Base-by-base conservation (phyloP, 2,329 filamentous ascomycete species). In the Nigrospora oryzae region DNA sequence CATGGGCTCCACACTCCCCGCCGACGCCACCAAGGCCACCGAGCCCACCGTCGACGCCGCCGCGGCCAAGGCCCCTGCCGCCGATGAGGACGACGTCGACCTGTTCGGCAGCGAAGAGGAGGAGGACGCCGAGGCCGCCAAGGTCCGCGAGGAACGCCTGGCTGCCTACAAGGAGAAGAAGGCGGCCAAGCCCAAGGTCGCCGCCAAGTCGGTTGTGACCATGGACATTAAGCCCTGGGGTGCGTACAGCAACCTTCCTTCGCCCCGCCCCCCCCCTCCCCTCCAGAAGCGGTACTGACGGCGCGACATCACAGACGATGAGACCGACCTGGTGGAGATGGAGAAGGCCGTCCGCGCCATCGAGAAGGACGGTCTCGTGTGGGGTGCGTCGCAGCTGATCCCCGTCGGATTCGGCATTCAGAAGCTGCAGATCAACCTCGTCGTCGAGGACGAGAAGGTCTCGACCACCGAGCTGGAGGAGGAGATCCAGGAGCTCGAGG, bases 171-270 rank as follows among this genome's bases (percentile, higher is more conserved):
- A 80, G 69, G 86, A 89, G 77, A 97, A 96, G 87, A 96, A 96
- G 86, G 89, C 85, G 57, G 78, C 78, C 69, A 95, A 95, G 82
- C 73, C 77, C 56, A 95, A 97, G 88, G 77, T 82, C 57, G 83
- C 84, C 51, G 93, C 93, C 67, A 98, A 97, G 82, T 96, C 91
- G 49, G 75, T 97, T 51, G 89, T 97, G 62, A 97, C 89, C 55
- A 62, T 98, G 57, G 91, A 97, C 62, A 86, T 98, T 56, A 97
- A 98, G 83, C 93, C 93, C 63, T 97, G 93, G 91, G 91, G 90
- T 95, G 85, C 57, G 86, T 75, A 17, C 13, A 7, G 7, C 23
- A n/a, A 12, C 8, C 11, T 17, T 32, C 14, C 6, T 38, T 13
- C 36, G 17, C 36, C 17, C 36, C 17, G 36, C 11, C 15, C 14